Evolutionary conservation across 2,329 filamentous ascomycete genomes (phyloP).

Genomic region (Colletotrichum sp.): DNA sequence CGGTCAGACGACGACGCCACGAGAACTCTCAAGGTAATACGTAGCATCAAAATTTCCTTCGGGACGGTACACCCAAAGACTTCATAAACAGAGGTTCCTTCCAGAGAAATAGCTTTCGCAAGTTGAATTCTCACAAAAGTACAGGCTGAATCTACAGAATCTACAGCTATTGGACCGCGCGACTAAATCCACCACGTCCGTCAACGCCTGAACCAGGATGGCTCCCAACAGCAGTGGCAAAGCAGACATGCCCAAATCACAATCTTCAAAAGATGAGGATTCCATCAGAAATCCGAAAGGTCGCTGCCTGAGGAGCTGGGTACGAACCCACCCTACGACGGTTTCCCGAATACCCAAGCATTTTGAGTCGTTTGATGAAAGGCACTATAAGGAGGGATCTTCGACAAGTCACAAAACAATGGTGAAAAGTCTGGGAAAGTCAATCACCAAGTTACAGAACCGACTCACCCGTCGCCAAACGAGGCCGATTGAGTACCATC

Average conservation of each 20-base stretch:
- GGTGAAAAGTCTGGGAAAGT: not conserved
- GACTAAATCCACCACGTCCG: not conserved
- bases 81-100: not conserved
- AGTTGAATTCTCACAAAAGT: not conserved
- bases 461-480: not conserved
- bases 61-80: not conserved
- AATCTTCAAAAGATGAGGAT: not conserved
- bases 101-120: not conserved
- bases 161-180: not conserved
- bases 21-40: not conserved
- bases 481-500: not conserved
- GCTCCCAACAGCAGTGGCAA: not conserved
- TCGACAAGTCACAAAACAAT: not conserved
- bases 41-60: not conserved
- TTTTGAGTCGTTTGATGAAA: not conserved
- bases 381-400: rapidly evolving
- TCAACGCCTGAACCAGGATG: not conserved
- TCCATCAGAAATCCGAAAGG: not conserved
- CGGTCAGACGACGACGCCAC: not conserved
- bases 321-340: not conserved
- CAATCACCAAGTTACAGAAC: not conserved
- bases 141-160: not conserved
- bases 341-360: not conserved
- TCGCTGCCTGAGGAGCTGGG: not conserved
- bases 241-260: not conserved